These are phyloP conservation scores for Thalassiosira hispida DNA, from an alignment of 352 stramenopile species.

Conservation along the genomic window DNA sequence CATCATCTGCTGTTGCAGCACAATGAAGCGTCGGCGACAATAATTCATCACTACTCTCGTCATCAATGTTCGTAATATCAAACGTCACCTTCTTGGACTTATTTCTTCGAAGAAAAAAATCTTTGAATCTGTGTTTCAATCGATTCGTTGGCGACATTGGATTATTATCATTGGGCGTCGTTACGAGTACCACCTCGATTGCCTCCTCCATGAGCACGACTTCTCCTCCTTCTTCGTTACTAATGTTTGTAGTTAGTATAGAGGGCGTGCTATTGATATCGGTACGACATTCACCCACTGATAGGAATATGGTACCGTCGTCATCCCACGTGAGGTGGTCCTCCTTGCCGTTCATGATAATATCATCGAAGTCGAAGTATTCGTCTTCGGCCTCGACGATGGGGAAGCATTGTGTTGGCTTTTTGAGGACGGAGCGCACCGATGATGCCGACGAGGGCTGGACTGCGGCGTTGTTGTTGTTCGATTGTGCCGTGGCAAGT, in stretches of 20 bases:
- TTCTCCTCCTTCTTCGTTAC: not conserved
- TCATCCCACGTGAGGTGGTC: not conserved
- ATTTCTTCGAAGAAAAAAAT: not conserved
- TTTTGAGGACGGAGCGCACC: not conserved
- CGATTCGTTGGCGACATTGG: not conserved
- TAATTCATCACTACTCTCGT: not conserved
- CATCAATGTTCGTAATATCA: not conserved
- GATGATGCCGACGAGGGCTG: not conserved
- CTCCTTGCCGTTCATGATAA: not conserved
- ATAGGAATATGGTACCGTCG: not conserved
- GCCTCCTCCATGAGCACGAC: not conserved
- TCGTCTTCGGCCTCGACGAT: not conserved
- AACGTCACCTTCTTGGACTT: constrained; percentile 18
- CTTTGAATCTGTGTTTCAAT: not conserved
- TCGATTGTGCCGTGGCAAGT: too few relatives aligned
- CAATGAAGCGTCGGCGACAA: too few relatives aligned
- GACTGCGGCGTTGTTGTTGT: not conserved
- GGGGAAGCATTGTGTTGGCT: not conserved
- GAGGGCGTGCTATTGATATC: too few relatives aligned
- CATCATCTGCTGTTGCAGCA: too few relatives aligned
- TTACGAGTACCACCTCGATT: constrained; percentile 5
- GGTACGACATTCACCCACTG: constrained; percentile 6
- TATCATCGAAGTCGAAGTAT: too few relatives aligned
- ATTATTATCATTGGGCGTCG: not conserved
- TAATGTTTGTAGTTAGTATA: not conserved